Evolutionary conservation across 2,329 filamentous ascomycete species (phyloP).

Genomic region (Nothophoma quercina): DNA sequence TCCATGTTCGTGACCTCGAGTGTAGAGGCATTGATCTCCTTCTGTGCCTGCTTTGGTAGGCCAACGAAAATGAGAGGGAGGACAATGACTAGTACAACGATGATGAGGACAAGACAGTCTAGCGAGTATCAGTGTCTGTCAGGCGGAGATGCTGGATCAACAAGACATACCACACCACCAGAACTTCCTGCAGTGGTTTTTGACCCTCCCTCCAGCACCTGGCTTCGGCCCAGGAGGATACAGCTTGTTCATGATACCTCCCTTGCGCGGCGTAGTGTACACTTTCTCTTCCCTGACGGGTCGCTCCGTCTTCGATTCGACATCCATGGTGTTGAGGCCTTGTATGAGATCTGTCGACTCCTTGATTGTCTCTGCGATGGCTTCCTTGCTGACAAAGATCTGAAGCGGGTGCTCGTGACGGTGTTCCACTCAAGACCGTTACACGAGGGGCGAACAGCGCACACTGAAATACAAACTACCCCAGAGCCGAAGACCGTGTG

Average conservation of each 20-base stretch:
- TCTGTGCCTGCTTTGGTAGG: conserved; percentile 66
- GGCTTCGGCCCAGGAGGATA: conserved; percentile 45
- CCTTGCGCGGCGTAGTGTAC: conserved; percentile 27
- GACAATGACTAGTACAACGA: conserved; percentile 63
- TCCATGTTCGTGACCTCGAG: conserved; percentile 60
- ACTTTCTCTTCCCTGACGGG: conserved; percentile 26
- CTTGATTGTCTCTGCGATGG: neutral
- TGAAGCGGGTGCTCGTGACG: neutral
- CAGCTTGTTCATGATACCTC: conserved; percentile 43
- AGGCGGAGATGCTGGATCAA: no score
- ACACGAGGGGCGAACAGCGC: conserved; percentile 2
- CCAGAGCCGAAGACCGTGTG: conserved; percentile 18
- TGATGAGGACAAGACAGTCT: conserved; percentile 58
- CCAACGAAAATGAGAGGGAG: conserved; percentile 66
- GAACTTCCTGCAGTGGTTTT: conserved; percentile 49
- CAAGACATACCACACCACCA: conserved; percentile 49
- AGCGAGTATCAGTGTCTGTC: no score
- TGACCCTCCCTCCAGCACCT: conserved; percentile 41
- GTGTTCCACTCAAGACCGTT: neutral
- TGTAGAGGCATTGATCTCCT: conserved; percentile 60
- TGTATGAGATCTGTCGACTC: no score
- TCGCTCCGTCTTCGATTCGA: conserved; percentile 28
- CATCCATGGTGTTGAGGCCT: conserved; percentile 26
- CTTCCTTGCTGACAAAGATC: neutral
- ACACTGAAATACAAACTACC: conserved; percentile 13